A percentile compares a stretch with the other conserved stretches of the same genome.
These are phyloP conservation scores for Venturia carpophila DNA, from an alignment of 2,329 filamentous ascomycete species.

Conservation along the genomic window DNA sequence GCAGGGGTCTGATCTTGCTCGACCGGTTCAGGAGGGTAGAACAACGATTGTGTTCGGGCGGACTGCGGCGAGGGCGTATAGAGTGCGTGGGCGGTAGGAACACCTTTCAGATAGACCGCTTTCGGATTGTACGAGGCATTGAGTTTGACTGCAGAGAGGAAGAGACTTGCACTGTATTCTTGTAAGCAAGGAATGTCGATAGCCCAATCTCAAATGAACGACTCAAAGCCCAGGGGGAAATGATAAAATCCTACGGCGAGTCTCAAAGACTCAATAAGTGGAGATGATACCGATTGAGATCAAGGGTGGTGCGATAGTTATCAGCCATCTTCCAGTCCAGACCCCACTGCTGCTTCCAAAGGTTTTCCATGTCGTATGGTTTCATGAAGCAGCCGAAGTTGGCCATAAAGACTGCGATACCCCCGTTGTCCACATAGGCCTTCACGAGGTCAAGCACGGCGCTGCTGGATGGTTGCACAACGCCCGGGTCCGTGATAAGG, in stretches of 20 bases:
- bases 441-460: background rate
- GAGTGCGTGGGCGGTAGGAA: background rate
- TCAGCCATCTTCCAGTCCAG: slow-evolving; percentile 13
- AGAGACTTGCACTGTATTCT: background rate
- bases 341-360: slow-evolving; percentile 10
- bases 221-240: too few species aligned
- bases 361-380: slow-evolving; percentile 7
- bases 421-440: background rate
- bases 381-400: slow-evolving; percentile 10
- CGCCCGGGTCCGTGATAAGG: background rate
- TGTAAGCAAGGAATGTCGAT: background rate
- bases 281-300: slow-evolving; percentile 11
- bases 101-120: background rate
- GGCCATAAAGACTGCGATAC: slow-evolving; percentile 10
- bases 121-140: background rate
- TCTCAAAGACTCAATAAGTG: background rate
- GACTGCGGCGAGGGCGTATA: slow-evolving; percentile 1
- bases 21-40: slow-evolving; percentile 10
- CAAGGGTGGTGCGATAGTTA: slow-evolving; percentile 7
- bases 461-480: background rate
- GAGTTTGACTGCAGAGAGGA: background rate
- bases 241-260: too few species aligned
- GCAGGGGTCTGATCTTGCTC: slow-evolving; percentile 2
- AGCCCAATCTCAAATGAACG: background rate
- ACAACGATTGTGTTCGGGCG: background rate